Percentiles rank a stretch among this genome's conserved stretches.
Conservation (phyloP, 2,329 filamentous ascomycete species). For the Pestalotiopsis sp. region DNA sequence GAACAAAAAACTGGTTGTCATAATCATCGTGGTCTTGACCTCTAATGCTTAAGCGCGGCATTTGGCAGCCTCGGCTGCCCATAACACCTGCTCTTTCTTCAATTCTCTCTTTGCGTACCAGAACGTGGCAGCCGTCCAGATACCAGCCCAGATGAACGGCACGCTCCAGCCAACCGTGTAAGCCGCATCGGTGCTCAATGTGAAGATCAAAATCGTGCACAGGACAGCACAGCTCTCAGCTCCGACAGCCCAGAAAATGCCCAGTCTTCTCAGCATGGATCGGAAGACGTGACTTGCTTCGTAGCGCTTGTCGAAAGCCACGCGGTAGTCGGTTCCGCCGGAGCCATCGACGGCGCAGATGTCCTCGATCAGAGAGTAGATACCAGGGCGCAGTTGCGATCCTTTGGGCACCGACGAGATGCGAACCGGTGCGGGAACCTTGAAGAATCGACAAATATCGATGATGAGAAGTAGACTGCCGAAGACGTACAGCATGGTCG, state of each 20-base stretch:
- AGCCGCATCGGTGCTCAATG: slow-evolving; percentile 13
- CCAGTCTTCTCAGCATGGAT: slow-evolving; percentile 52
- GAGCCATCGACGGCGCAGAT: slow-evolving; percentile 54
- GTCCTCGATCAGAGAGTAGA: slow-evolving; percentile 58
- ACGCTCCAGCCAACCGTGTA: slow-evolving; percentile 19
- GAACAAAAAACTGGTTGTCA: not conserved
- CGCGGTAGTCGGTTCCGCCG: slow-evolving; percentile 54
- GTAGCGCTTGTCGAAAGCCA: slow-evolving; percentile 52
- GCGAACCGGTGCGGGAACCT: slow-evolving; percentile 48
- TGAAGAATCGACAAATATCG: slow-evolving; percentile 47
- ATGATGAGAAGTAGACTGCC: slow-evolving; percentile 52
- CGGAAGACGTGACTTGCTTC: slow-evolving; percentile 55
- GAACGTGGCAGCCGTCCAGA: slow-evolving; percentile 23
- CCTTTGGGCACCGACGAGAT: slow-evolving; percentile 55
- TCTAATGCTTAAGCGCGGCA: not conserved
- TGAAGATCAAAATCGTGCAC: slow-evolving; percentile 16
- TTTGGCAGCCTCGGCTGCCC: slow-evolving; percentile 25
- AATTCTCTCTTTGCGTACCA: slow-evolving; percentile 28
- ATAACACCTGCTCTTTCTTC: slow-evolving; percentile 26
- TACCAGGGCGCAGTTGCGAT: slow-evolving; percentile 51
- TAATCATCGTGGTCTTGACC: not conserved
- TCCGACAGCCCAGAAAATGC: slow-evolving; percentile 50
- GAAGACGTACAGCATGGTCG: slow-evolving; percentile 54
- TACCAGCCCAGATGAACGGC: slow-evolving; percentile 20
- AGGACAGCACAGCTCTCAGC: slow-evolving; percentile 23